A percentile compares a stretch with the other conserved stretches of the same genome.
Conservation (phyloP, 805 yeast species). For the Metschnikowia koreensis region DNA sequence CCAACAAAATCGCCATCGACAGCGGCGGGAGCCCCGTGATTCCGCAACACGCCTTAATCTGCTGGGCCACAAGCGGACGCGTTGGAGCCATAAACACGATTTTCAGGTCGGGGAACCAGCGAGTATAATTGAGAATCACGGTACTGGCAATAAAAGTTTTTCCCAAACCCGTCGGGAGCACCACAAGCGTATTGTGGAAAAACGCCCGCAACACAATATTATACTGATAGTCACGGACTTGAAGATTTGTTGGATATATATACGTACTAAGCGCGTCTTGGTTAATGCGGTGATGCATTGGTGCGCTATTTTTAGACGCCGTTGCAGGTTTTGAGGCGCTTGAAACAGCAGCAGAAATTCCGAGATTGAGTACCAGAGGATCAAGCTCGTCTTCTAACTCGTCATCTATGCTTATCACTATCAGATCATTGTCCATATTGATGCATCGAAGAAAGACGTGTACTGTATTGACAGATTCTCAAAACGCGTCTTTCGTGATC, state of each 20-base stretch:
- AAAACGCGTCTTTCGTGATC: neutral
- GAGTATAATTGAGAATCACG: conserved; percentile 81
- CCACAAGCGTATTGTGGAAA: conserved; percentile 73
- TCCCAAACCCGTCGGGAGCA: conserved; percentile 96
- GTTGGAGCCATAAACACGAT: conserved; percentile 97
- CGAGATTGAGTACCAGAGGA: conserved; percentile 5
- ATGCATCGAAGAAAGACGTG: neutral
- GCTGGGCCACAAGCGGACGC: conserved; percentile 93
- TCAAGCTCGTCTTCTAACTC: conserved; percentile 18
- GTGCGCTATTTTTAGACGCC: neutral
- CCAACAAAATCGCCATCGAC: conserved; percentile 77
- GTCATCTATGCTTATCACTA: conserved; percentile 2
- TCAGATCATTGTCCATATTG: neutral
- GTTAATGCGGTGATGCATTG: conserved; percentile 12
- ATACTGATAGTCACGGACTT: conserved; percentile 84
- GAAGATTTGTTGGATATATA: conserved; percentile 82
- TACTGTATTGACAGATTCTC: neutral
- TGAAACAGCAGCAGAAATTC: neutral
- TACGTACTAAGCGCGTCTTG: conserved; percentile 36
- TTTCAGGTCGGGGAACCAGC: conserved; percentile 82
- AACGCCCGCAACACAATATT: conserved; percentile 74
- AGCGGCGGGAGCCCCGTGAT: conserved; percentile 78
- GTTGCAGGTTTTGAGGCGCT: neutral
- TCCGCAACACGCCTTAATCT: conserved; percentile 86
- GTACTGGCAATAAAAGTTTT: conserved; percentile 95